Conservation (phyloP, 805 yeast genomes). For the Metschnikowia noctiluminum region DNA sequence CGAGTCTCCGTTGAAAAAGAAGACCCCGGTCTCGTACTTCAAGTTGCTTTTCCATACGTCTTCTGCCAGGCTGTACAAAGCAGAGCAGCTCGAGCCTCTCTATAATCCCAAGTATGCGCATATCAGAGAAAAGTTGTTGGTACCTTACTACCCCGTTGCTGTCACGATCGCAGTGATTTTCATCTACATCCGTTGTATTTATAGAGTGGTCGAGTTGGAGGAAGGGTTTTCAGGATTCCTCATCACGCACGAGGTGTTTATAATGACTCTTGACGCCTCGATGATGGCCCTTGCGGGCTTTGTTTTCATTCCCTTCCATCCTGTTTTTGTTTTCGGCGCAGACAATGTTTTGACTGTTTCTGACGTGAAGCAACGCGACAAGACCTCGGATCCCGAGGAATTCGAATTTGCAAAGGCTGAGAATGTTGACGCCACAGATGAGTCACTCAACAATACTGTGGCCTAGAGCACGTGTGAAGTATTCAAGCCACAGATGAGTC, state of each 20-base stretch:
- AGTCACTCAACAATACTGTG: neutral
- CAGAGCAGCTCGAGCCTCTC: conserved; percentile 23
- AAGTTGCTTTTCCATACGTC: conserved; percentile 23
- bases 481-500: neutral
- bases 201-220: conserved; percentile 40
- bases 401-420: neutral
- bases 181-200: conserved; percentile 34
- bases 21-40: conserved; percentile 18
- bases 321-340: conserved; percentile 33
- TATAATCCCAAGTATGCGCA: conserved; percentile 26
- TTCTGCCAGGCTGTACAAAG: conserved; percentile 23
- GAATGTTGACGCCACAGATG: neutral
- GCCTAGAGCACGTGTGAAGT: too few species aligned
- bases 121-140: conserved; percentile 26
- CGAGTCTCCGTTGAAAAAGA: conserved; percentile 17
- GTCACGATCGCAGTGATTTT: conserved; percentile 30
- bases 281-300: conserved; percentile 38
- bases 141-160: conserved; percentile 33
- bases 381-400: neutral
- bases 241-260: conserved; percentile 32
- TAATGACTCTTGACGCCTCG: conserved; percentile 38
- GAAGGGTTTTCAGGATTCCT: conserved; percentile 38
- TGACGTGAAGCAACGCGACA: conserved; percentile 5
- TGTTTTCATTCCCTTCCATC: conserved; percentile 38
- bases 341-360: conserved; percentile 17